phyloP scores from a whole-genome alignment of 1,284 basidiomycete genomes.

The Boletellus deceptivus region DNA sequence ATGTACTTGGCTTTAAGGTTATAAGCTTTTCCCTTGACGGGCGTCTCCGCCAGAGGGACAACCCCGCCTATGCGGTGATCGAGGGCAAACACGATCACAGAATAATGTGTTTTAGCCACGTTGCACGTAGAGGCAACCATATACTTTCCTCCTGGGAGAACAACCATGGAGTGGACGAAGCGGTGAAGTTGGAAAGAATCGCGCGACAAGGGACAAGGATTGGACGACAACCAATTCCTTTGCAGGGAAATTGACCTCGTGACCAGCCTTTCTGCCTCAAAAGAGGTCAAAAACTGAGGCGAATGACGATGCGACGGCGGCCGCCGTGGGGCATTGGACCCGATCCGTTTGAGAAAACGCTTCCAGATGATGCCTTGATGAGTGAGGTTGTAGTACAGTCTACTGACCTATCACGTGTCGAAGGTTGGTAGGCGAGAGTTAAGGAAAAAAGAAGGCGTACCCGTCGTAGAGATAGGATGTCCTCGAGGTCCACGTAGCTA shows the following conservation, averaged over 20 bases:
- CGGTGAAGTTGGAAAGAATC: constrained; percentile 42
- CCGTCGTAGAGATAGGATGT: constrained; percentile 51
- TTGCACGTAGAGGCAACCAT: constrained; percentile 60
- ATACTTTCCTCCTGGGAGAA: constrained; percentile 70
- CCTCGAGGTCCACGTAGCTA: constrained; percentile 47
- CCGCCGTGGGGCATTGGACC: constrained; percentile 57
- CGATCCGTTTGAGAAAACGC: constrained; percentile 51
- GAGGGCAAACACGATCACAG: constrained; percentile 53
- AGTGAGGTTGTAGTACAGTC: constrained; percentile 54
- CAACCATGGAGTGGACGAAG: constrained; percentile 53
- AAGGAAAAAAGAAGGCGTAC: constrained; percentile 35
- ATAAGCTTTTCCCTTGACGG: constrained; percentile 53
- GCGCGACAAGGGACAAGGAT: constrained; percentile 37
- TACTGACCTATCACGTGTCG: constrained; percentile 45
- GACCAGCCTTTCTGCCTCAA: constrained; percentile 64
- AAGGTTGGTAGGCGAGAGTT: neutral
- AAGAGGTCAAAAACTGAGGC: constrained; percentile 41
- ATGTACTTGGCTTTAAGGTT: constrained; percentile 63
- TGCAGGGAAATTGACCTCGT: constrained; percentile 60
- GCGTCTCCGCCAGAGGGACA: constrained; percentile 50
- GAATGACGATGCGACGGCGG: constrained; percentile 57
- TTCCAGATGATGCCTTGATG: constrained; percentile 71
- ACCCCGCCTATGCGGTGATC: constrained; percentile 51
- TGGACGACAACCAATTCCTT: constrained; percentile 49
- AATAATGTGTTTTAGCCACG: constrained; percentile 41